Evolutionary conservation across 2,329 filamentous ascomycete genomes (phyloP).

Genomic region (Fusarium goolgardi): DNA sequence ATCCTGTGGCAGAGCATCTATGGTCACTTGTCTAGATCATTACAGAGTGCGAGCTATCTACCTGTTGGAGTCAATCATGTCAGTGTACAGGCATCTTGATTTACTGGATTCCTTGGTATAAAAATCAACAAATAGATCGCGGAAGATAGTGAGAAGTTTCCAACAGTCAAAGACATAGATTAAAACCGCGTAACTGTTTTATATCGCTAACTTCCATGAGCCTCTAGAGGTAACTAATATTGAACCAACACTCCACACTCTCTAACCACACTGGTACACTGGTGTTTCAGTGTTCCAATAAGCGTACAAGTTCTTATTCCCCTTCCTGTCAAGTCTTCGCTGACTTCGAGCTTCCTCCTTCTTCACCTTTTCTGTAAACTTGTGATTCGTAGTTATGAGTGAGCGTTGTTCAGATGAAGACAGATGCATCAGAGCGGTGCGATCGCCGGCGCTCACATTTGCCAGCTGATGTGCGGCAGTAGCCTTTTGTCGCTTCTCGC

Average conservation of each 20-base stretch:
- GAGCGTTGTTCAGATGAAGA: slow-evolving; percentile 16
- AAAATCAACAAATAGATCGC: neutral
- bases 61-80: neutral
- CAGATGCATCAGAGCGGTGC: slow-evolving; percentile 4
- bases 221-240: neutral
- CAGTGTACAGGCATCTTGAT: neutral
- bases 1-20: slow-evolving; percentile 13
- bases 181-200: neutral
- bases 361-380: slow-evolving; percentile 11
- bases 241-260: rapidly evolving
- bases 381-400: neutral
- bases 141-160: neutral
- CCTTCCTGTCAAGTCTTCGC: slow-evolving; percentile 15
- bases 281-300: slow-evolving; percentile 27
- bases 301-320: slow-evolving; percentile 21
- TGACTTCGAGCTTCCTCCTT: slow-evolving; percentile 19
- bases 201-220: neutral
- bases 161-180: neutral
- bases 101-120: too few relatives aligned
- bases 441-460: slow-evolving; percentile 4
- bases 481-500: slow-evolving; percentile 3
- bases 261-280: slow-evolving; percentile 16
- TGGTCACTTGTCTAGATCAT: slow-evolving; percentile 21
- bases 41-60: rapidly evolving
- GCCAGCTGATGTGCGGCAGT: neutral